Base-by-base conservation (phyloP, 768 basidiomycete species). In the Lactarius vividus region DNA sequence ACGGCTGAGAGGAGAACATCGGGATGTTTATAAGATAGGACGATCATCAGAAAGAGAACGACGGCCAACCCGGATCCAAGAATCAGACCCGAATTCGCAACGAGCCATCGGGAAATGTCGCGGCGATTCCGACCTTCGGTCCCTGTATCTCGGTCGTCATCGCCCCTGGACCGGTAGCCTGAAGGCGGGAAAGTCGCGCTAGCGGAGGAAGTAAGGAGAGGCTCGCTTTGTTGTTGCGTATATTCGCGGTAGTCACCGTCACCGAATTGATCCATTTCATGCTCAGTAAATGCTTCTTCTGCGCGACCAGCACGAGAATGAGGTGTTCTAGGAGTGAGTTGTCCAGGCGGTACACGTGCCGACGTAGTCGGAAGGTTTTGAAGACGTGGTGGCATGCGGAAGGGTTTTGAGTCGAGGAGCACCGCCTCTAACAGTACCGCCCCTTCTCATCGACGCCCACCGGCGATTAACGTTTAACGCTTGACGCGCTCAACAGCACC, bases 241-340 rank as follows among this genome's bases (percentile, higher is more conserved):
- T 78, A 75, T 46, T 76, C 76, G 64, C 79, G 78, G 62, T 77
- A 74, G 59, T 80, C 77, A 42, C 76, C 75, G 26, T 80, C 78
- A 46, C 78, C 76, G 26, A 77, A 56, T 33, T 82, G 77, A 26
- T 81, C 75, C 16, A 83, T 76, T 63, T 85, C 84, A n/a, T 78
- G 71, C 55, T 81, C 81, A 10, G 79, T 79, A 72, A 81, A 80
- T 10, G 78, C 82, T 71, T 85, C 83, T 71, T 87, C 84, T 57
- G 81, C 80, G 72, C 80, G 79, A 57, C 84, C 86, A 49, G 84
- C 79, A 67, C 83, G 83, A 40, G 84, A 84, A 74, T 84, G 86
- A 59, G 87, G 86, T 33, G 87, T 88, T 62, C 87, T 79, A 2
- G 87, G 87, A 20, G 85, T 87, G 40, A 79, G 70, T 61, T 71